Evolutionary conservation across 106 monocot species (phyloP).

Genomic region (Phalaenopsis equestris): DNA sequence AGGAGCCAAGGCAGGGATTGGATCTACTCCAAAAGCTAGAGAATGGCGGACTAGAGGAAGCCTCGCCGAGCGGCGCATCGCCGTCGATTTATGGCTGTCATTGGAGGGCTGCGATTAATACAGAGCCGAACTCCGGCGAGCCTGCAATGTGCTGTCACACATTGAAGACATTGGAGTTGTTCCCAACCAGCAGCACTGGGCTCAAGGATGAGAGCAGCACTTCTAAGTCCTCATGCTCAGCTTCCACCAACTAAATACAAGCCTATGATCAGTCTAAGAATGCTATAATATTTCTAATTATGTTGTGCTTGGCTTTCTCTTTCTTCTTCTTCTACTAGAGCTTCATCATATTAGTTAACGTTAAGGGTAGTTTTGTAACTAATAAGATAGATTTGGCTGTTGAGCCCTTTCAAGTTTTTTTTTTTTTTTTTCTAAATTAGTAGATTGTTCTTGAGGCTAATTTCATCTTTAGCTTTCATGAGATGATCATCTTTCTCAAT

Average conservation of each 20-base stretch:
- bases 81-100: neutral
- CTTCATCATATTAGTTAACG: neutral
- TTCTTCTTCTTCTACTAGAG: neutral
- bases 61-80: neutral
- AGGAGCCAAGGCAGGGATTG: slow-evolving; percentile 9
- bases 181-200: slow-evolving; percentile 52
- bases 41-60: neutral
- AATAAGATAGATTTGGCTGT: neutral
- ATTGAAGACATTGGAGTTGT: slow-evolving; percentile 63
- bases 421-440: neutral
- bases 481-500: neutral
- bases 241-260: slow-evolving; percentile 36
- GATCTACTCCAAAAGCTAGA: slow-evolving; percentile 43
- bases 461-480: neutral
- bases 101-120: slow-evolving; percentile 4
- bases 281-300: neutral
- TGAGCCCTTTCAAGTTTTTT: neutral
- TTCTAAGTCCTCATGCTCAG: slow-evolving; percentile 58
- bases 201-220: slow-evolving; percentile 45
- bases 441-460: neutral
- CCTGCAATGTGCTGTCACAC: neutral
- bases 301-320: neutral
- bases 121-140: neutral
- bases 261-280: neutral
- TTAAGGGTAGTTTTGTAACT: neutral